Conservation (phyloP, 2,329 filamentous ascomycete species). For the Lachnellula hyalina region DNA sequence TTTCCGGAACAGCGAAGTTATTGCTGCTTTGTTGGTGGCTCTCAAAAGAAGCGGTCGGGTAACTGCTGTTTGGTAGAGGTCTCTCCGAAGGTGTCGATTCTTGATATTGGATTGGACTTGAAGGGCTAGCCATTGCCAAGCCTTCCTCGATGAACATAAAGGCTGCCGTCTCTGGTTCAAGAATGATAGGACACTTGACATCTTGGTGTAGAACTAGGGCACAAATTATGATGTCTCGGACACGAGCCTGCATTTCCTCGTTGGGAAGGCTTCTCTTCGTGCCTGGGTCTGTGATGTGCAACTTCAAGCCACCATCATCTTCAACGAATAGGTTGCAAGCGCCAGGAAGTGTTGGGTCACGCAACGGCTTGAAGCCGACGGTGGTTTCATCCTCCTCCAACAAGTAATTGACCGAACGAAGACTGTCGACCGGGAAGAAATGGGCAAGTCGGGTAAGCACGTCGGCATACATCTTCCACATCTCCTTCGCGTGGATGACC, state of each 20-base stretch:
- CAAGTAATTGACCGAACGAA: constrained; percentile 55
- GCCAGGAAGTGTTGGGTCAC: constrained; percentile 40
- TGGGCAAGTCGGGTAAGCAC: constrained; percentile 54
- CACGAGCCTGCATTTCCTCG: constrained; percentile 61
- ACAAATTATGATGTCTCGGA: constrained; percentile 57
- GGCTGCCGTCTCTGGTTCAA: constrained; percentile 35
- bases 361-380: constrained; percentile 58
- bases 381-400: constrained; percentile 64
- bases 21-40: not conserved
- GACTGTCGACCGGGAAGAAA: constrained; percentile 51
- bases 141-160: constrained; percentile 51
- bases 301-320: constrained; percentile 39
- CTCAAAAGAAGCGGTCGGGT: not conserved
- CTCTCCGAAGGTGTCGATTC: constrained; percentile 27
- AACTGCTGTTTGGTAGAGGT: not conserved
- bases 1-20: constrained; percentile 1
- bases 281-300: constrained; percentile 39
- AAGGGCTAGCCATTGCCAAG: constrained; percentile 40
- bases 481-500: constrained; percentile 51
- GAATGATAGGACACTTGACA: constrained; percentile 34
- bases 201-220: constrained; percentile 52
- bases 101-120: constrained; percentile 23
- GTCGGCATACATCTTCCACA: constrained; percentile 63
- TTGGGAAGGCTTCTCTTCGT: constrained; percentile 51
- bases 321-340: constrained; percentile 46